These are phyloP conservation scores for Blastomyces silverae DNA, from an alignment of 2,329 filamentous ascomycete genomes.

Conservation along the genomic window DNA sequence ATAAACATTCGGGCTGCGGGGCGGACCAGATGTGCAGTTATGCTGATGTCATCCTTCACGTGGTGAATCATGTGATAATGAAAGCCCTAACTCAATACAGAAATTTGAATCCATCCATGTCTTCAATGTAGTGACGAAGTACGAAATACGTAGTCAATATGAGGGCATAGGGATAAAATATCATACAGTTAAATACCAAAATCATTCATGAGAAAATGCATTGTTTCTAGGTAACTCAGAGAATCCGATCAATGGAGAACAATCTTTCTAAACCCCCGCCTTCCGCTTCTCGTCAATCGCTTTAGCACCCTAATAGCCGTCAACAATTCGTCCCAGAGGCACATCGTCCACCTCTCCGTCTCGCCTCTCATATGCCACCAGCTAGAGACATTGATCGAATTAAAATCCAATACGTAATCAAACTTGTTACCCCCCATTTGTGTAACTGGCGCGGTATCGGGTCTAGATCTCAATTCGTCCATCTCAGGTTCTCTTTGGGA, in stretches of 20 bases:
- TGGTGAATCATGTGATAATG: neutral
- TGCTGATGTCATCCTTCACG: slow-evolving; percentile 7
- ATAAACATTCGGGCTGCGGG: slow-evolving; percentile 35
- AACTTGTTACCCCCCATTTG: slow-evolving; percentile 86
- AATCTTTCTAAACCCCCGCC: slow-evolving; percentile 2
- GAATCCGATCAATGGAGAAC: neutral
- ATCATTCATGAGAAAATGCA: neutral
- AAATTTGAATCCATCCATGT: no score
- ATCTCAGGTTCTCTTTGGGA: slow-evolving; percentile 39
- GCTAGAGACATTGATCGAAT: slow-evolving; percentile 75
- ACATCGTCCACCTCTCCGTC: slow-evolving; percentile 6
- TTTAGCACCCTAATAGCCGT: neutral
- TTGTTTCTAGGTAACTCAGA: neutral
- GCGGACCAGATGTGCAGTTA: slow-evolving; percentile 24
- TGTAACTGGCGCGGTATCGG: slow-evolving; percentile 53
- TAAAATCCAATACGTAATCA: slow-evolving; percentile 82
- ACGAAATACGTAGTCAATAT: neutral
- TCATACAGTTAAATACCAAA: neutral
- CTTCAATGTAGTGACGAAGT: no score
- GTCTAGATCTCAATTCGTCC: slow-evolving; percentile 47
- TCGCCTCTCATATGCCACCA: slow-evolving; percentile 66
- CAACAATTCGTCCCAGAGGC: neutral
- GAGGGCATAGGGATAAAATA: neutral
- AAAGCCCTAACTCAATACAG: neutral
- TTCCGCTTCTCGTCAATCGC: neutral